These are phyloP conservation scores for Didymella pinodella DNA, from an alignment of 2,329 filamentous ascomycete genomes.

Conservation along the genomic window DNA sequence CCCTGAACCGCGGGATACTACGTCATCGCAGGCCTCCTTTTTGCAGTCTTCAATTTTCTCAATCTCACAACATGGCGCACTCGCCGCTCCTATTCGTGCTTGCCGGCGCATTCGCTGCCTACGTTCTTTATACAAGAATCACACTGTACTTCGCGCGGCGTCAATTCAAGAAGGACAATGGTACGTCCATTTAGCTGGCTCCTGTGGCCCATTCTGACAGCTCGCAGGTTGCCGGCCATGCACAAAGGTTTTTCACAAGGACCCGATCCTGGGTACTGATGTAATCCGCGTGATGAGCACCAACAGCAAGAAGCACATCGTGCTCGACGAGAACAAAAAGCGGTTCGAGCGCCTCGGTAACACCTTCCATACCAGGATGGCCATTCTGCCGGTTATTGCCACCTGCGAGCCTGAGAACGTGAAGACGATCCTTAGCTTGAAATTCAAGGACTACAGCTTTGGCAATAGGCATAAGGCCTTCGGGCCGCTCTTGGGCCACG, in stretches of 20 bases:
- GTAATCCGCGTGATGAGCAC: constrained; percentile 53
- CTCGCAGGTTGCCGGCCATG: constrained; percentile 55
- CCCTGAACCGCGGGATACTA: neutral
- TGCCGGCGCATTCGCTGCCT: constrained; percentile 44
- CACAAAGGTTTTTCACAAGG: constrained; percentile 59
- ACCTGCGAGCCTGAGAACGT: constrained; percentile 60
- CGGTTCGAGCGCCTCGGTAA: constrained; percentile 39
- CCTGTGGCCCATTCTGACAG: neutral
- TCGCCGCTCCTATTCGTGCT: constrained; percentile 41
- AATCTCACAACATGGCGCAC: constrained; percentile 28
- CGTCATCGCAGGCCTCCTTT: constrained; percentile 1
- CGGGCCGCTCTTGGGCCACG: constrained; percentile 53
- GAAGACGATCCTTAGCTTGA: constrained; percentile 56
- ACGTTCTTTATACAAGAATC: constrained; percentile 46
- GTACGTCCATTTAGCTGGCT: neutral
- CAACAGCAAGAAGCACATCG: constrained; percentile 45
- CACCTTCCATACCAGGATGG: constrained; percentile 53
- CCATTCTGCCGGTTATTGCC: constrained; percentile 46
- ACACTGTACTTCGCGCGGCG: constrained; percentile 49
- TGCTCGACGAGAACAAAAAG: constrained; percentile 32
- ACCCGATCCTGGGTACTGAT: constrained; percentile 64
- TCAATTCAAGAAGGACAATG: constrained; percentile 53
- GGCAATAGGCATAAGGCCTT: constrained; percentile 49
- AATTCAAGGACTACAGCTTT: constrained; percentile 58
- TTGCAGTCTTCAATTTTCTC: neutral